These are phyloP conservation scores for Phanerochaete carnosa DNA, from an alignment of 768 basidiomycete genomes.

Conservation along the genomic window DNA sequence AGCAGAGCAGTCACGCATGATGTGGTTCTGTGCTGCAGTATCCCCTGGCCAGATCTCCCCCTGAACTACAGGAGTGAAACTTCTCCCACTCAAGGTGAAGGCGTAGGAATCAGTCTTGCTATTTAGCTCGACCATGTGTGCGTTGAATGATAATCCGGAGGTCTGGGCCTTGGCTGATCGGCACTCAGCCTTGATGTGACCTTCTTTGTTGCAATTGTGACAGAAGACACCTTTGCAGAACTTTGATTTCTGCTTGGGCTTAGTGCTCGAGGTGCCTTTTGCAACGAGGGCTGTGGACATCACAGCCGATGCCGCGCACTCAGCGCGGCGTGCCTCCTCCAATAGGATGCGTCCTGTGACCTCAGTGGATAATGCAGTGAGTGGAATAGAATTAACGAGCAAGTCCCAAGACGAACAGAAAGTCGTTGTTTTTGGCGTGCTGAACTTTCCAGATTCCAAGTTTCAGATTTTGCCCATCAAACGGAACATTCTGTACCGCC, in stretches of 20 bases:
- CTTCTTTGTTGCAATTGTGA: constrained; percentile 6
- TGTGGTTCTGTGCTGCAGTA: constrained; percentile 10
- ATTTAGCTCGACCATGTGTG: neutral
- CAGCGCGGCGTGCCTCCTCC: no score
- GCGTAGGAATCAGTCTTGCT: neutral
- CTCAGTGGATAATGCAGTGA: no score
- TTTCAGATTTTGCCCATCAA: no score
- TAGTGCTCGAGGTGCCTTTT: no score
- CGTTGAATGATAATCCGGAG: neutral
- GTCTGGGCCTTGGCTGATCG: neutral
- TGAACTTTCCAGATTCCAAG: no score
- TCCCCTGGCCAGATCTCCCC: constrained; percentile 16
- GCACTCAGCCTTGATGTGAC: constrained; percentile 3
- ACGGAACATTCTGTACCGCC: no score
- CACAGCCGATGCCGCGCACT: no score
- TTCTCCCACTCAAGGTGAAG: neutral
- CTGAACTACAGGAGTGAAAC: neutral
- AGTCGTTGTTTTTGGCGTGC: no score
- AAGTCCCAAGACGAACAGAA: no score
- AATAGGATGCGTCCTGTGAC: no score
- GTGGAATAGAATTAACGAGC: no score
- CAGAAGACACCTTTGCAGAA: neutral
- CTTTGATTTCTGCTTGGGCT: constrained; percentile 4
- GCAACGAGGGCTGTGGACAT: no score
- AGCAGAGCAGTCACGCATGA: constrained; percentile 5